Conservation (phyloP, 441 rosid species). For the Aleurites moluccanus region DNA sequence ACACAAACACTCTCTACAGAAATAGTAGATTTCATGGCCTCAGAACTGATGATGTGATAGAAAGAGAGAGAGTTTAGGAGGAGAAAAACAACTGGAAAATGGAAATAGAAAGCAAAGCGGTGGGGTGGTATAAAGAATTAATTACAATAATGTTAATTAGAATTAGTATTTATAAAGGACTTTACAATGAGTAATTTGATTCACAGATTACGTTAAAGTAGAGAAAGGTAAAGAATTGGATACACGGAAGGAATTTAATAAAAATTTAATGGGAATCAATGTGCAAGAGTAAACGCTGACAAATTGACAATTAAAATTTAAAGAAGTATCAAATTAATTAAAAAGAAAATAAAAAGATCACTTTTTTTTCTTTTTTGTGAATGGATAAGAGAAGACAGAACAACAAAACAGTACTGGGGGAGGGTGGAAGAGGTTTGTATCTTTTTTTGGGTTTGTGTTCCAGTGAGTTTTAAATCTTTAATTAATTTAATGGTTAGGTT, state of each 20-base stretch:
- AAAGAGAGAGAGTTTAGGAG: conserved; percentile 11
- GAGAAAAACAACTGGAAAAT: neutral
- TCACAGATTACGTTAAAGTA: neutral
- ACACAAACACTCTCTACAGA: conserved; percentile 1
- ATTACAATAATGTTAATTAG: neutral
- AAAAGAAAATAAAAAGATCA: neutral
- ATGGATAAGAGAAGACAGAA: neutral
- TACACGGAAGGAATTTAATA: neutral
- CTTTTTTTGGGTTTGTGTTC: neutral
- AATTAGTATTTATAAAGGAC: neutral
- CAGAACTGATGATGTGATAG: neutral
- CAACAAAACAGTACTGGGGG: neutral
- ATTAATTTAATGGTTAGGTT: neutral
- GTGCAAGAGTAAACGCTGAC: conserved; percentile 17
- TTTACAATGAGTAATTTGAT: neutral
- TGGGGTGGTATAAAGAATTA: conserved; percentile 2
- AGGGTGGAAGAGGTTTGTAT: neutral
- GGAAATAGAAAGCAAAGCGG: neutral
- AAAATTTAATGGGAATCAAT: neutral
- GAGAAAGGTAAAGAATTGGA: neutral
- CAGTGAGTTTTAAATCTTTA: neutral
- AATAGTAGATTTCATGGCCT: neutral
- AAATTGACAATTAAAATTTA: neutral
- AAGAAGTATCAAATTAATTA: neutral
- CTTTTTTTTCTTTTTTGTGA: neutral